These are phyloP conservation scores for Saraca asoca DNA, from an alignment of 331 rosid genomes.

Conservation along the genomic window DNA sequence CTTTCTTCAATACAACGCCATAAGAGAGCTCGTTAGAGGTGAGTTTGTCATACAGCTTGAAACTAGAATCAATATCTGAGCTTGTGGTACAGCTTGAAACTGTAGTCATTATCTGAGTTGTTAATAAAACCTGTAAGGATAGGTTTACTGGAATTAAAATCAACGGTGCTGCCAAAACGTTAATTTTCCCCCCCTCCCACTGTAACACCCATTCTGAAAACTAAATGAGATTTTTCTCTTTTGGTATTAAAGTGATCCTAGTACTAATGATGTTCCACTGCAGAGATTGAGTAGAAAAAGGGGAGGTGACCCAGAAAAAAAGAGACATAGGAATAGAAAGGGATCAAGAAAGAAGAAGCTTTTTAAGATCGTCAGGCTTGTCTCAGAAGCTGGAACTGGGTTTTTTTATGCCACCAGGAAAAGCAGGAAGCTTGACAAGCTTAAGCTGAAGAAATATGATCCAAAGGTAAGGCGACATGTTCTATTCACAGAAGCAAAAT, in stretches of 20 bases:
- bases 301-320: constrained; percentile 40
- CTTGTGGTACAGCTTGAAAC: no score
- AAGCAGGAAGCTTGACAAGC: constrained; percentile 33
- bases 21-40: not conserved
- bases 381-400: constrained; percentile 37
- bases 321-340: constrained; percentile 31
- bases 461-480: constrained; percentile 40
- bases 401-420: constrained; percentile 40
- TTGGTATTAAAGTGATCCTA: constrained; percentile 1
- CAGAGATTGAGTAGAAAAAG: constrained; percentile 39
- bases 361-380: constrained; percentile 30
- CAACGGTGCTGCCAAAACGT: not conserved
- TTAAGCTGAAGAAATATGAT: constrained; percentile 44
- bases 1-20: not conserved
- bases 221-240: not conserved
- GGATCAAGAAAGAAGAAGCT: constrained; percentile 31
- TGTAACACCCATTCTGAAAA: not conserved
- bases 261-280: not conserved
- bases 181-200: not conserved
- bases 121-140: no score
- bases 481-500: constrained; percentile 39
- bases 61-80: no score
- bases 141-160: no score
- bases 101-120: no score
- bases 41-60: not conserved